Percentiles rank a stretch among this genome's conserved stretches.
These are phyloP conservation scores for Microcyclospora tardicrescens DNA, from an alignment of 2,329 filamentous ascomycete species.

Conservation along the genomic window DNA sequence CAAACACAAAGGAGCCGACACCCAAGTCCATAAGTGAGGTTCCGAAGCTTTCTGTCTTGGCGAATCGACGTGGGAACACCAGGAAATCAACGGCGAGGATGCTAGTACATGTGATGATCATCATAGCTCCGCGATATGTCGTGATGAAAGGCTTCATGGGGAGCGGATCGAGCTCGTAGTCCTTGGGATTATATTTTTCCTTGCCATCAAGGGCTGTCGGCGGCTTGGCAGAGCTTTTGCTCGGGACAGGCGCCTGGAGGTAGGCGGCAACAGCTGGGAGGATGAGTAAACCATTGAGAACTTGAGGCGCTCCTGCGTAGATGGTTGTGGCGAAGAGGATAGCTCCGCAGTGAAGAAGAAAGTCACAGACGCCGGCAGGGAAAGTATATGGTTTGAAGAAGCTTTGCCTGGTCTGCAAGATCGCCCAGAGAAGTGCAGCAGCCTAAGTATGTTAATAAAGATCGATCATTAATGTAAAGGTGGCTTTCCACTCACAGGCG, in stretches of 20 bases:
- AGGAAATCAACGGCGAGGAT: slow-evolving; percentile 96
- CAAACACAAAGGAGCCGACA: slow-evolving; percentile 95
- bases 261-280: slow-evolving; percentile 45
- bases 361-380: slow-evolving; percentile 62
- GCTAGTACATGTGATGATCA: slow-evolving; percentile 75
- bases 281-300: slow-evolving; percentile 63
- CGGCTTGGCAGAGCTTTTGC: slow-evolving; percentile 14
- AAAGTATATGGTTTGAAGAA: slow-evolving; percentile 69
- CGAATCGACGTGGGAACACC: slow-evolving; percentile 85
- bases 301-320: slow-evolving; percentile 61
- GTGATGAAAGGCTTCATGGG: slow-evolving; percentile 88
- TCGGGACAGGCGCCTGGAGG: slow-evolving; percentile 32
- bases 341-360: slow-evolving; percentile 70
- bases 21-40: slow-evolving; percentile 98
- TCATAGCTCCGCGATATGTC: slow-evolving; percentile 79
- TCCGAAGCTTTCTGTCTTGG: slow-evolving; percentile 98
- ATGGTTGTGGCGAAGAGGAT: slow-evolving; percentile 77
- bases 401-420: slow-evolving; percentile 67
- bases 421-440: slow-evolving; percentile 75
- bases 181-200: slow-evolving; percentile 9
- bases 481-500: slow-evolving; percentile 50
- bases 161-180: slow-evolving; percentile 35
- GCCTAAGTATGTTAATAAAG: slow-evolving; percentile 40
- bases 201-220: slow-evolving; percentile 9
- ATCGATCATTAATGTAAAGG: not conserved